phyloP scores from a whole-genome alignment of 306 rosid species.

The Casuarina equisetifolia region DNA sequence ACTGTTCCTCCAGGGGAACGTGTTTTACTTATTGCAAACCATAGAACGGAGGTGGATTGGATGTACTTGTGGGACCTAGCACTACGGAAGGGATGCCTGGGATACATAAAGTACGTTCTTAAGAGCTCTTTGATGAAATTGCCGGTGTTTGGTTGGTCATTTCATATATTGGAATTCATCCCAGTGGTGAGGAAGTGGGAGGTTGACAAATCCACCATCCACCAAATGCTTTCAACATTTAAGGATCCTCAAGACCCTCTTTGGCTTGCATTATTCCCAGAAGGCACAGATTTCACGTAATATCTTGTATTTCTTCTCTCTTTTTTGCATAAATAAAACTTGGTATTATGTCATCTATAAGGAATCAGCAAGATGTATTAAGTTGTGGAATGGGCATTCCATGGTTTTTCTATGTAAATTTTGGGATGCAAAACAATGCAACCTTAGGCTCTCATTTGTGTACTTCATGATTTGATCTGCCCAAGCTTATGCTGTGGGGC shows the following conservation, averaged over 20 bases:
- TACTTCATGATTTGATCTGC: not conserved
- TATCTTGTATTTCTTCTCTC: constrained; percentile 17
- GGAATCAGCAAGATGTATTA: constrained; percentile 6
- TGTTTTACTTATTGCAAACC: constrained; percentile 67
- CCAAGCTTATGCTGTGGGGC: too few relatives aligned
- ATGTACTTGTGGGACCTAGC: constrained; percentile 93
- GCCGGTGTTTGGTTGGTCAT: constrained; percentile 83
- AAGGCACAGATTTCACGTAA: constrained; percentile 89
- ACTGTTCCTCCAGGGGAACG: constrained; percentile 54
- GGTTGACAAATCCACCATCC: constrained; percentile 56
- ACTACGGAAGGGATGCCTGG: constrained; percentile 64
- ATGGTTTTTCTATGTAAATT: not conserved
- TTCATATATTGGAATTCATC: constrained; percentile 79
- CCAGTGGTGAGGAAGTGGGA: constrained; percentile 84
- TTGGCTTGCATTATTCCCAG: constrained; percentile 90
- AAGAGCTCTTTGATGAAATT: constrained; percentile 78
- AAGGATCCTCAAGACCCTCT: constrained; percentile 67
- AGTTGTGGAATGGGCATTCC: not conserved
- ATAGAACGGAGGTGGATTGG: constrained; percentile 89
- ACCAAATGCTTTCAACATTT: constrained; percentile 66
- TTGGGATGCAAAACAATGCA: constrained; percentile 1
- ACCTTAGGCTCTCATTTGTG: not conserved
- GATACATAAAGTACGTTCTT: constrained; percentile 68
- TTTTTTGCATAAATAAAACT: constrained; percentile 4
- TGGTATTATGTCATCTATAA: not conserved